Percentiles rank a stretch among this genome's conserved stretches.
These are phyloP conservation scores for Chondrus crispus DNA, from an alignment of 23 red algal species.

Conservation along the genomic window DNA sequence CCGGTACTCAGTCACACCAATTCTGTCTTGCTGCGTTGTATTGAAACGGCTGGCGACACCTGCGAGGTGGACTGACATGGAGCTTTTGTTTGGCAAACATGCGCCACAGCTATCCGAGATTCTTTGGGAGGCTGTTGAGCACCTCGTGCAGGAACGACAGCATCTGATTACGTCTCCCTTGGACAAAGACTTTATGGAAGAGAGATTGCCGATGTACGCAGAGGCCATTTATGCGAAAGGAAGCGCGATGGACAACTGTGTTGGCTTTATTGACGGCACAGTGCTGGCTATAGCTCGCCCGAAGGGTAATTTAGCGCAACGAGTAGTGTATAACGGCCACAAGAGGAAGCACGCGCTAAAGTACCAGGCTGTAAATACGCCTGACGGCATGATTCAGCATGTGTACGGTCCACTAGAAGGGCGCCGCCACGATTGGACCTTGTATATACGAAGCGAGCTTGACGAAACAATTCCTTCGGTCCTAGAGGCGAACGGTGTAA, in stretches of 20 bases:
- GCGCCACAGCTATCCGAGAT: background rate
- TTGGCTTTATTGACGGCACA: background rate
- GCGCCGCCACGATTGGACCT: background rate
- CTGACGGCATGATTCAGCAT: background rate
- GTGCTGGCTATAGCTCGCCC: background rate
- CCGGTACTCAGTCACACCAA: background rate
- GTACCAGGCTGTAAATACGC: background rate
- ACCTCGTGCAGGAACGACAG: background rate
- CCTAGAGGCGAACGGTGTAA: background rate
- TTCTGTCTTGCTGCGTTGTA: background rate
- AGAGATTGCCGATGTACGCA: background rate
- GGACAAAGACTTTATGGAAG: background rate
- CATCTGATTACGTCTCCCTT: background rate
- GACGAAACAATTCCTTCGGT: background rate
- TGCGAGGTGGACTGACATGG: background rate
- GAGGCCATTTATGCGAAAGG: background rate
- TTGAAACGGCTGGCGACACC: background rate
- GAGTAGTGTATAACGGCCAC: background rate
- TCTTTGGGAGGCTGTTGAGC: background rate
- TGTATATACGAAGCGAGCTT: background rate
- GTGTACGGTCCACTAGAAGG: background rate
- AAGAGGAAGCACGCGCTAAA: background rate
- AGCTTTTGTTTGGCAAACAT: background rate
- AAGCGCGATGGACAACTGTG: background rate
- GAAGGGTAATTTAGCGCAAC: background rate